Evolutionary conservation across 78 protist species (phyloP).

Genomic region (Guillardia theta): DNA sequence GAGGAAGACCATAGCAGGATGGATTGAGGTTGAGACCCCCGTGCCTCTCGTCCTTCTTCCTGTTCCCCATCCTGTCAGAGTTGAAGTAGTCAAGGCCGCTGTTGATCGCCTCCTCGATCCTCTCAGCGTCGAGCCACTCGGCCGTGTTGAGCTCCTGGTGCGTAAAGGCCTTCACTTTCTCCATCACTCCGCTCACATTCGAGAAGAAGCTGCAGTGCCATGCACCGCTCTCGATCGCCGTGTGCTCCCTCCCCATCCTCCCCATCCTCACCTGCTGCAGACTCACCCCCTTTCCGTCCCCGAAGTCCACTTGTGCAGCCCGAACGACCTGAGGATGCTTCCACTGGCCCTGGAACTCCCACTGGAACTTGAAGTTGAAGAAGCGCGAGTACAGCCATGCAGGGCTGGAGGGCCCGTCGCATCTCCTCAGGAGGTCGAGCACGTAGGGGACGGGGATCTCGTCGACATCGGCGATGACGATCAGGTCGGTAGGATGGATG

Average conservation of each 20-base stretch:
- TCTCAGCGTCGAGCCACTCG: not conserved
- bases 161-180: not conserved
- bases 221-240: not conserved
- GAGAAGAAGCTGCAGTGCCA: slow-evolving; percentile 12
- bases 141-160: not conserved
- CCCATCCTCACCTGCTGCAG: not conserved
- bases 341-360: slow-evolving; percentile 31
- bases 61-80: not conserved
- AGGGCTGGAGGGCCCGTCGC: not conserved
- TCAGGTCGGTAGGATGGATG: not conserved
- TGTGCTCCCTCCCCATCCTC: not conserved
- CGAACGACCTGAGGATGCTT: not conserved
- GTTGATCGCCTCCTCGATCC: not conserved
- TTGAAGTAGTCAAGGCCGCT: not conserved
- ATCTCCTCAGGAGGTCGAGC: not conserved
- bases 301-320: not conserved
- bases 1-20: not conserved
- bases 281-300: not conserved
- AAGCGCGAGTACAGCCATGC: not conserved
- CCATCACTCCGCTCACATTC: not conserved
- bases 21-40: not conserved
- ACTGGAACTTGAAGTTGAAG: slow-evolving; percentile 11
- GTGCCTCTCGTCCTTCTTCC: not conserved
- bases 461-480: slow-evolving; percentile 14
- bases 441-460: slow-evolving; percentile 9